A percentile compares a stretch with the other conserved stretches of the same genome.
Evolutionary conservation across 805 yeast species (phyloP).

Genomic region (Saccharomyces mikatae): DNA sequence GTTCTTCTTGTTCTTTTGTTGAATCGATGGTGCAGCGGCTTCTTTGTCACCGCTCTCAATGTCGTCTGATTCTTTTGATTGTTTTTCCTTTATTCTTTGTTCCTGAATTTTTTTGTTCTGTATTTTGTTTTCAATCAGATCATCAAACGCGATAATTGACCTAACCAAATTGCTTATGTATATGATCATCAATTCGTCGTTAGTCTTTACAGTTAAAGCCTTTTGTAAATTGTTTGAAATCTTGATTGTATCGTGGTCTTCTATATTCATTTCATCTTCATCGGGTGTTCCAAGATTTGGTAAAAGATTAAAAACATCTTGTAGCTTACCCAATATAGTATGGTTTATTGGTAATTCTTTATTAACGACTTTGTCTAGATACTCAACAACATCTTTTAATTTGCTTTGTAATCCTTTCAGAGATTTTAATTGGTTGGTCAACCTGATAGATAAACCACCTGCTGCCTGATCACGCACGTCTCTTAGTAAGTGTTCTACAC

Average conservation of each 20-base stretch:
- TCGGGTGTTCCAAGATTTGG: slow-evolving; percentile 57
- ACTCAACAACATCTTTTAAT: slow-evolving; percentile 65
- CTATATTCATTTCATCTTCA: slow-evolving; percentile 27
- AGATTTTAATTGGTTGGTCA: slow-evolving; percentile 84
- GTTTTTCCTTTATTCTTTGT: slow-evolving; percentile 26
- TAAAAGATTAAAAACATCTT: slow-evolving; percentile 85
- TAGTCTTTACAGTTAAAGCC: slow-evolving; percentile 87
- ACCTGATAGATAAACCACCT: slow-evolving; percentile 77
- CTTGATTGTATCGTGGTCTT: slow-evolving; percentile 26
- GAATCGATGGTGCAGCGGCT: not conserved
- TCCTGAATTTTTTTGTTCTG: slow-evolving; percentile 54
- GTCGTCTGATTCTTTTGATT: not conserved
- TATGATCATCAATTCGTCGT: slow-evolving; percentile 91
- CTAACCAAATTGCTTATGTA: slow-evolving; percentile 85
- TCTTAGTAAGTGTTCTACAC: slow-evolving; percentile 91
- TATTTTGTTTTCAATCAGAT: slow-evolving; percentile 90
- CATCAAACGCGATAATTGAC: slow-evolving; percentile 93
- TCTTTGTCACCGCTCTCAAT: not conserved
- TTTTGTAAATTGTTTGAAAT: slow-evolving; percentile 48
- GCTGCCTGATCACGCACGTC: slow-evolving; percentile 96
- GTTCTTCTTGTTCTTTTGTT: not conserved
- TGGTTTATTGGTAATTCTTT: slow-evolving; percentile 82
- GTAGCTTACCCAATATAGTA: slow-evolving; percentile 81
- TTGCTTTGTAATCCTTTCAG: slow-evolving; percentile 78
- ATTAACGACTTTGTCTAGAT: slow-evolving; percentile 63